A percentile compares a stretch with the other conserved stretches of the same genome.
phyloP scores from a whole-genome alignment of 2,329 filamentous ascomycete genomes.

The Colletotrichum incanum region DNA sequence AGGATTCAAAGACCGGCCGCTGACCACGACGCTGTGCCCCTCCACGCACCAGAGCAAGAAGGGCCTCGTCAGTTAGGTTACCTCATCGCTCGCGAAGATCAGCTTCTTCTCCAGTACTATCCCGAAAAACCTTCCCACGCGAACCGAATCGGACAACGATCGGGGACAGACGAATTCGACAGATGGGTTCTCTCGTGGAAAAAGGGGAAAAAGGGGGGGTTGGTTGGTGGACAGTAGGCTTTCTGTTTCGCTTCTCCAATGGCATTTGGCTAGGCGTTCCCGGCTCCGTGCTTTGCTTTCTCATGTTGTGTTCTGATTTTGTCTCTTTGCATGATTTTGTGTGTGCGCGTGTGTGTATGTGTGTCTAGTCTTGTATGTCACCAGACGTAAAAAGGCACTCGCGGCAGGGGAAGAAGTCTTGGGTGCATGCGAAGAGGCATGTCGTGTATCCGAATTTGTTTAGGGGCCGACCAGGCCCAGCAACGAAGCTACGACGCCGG shows the following conservation, averaged over 20 bases:
- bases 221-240: constrained; percentile 12
- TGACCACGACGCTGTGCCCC: constrained; percentile 34
- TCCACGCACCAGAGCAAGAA: constrained; percentile 55
- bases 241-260: constrained; percentile 33
- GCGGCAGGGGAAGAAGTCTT: neutral
- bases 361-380: constrained; percentile 21
- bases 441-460: neutral
- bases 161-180: constrained; percentile 28
- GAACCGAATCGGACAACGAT: constrained; percentile 13
- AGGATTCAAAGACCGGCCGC: constrained; percentile 34
- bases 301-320: constrained; percentile 18
- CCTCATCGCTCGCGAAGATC: constrained; percentile 22
- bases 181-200: constrained; percentile 10
- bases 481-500: constrained; percentile 20
- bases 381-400: constrained; percentile 13
- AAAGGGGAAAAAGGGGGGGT: neutral
- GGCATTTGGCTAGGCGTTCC: constrained; percentile 44
- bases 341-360: neutral
- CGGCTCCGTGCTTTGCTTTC: constrained; percentile 31
- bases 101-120: constrained; percentile 12
- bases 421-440: neutral
- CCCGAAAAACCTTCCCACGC: constrained; percentile 12
- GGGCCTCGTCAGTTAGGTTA: constrained; percentile 55
- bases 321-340: constrained; percentile 16
- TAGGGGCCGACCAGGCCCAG: neutral